Evolutionary conservation across 2,329 filamentous ascomycete genomes (phyloP), one percentile per base, ranked within the genome.

Genomic region (Lachnellula hyalina): DNA sequence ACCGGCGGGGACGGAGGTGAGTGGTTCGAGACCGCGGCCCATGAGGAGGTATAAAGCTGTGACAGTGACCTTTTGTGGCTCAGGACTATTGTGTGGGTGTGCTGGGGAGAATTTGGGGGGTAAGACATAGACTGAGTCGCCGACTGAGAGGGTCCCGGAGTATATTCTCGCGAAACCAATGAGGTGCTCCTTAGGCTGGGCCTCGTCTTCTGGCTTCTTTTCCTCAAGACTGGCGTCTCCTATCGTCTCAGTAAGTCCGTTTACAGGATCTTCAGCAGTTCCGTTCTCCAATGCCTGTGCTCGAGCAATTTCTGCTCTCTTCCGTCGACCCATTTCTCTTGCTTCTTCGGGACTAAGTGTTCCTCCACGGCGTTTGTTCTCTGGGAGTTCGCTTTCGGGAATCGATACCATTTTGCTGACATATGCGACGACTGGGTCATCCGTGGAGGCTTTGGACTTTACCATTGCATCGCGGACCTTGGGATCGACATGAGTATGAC

Each of bases 321-420:
- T 97, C 72, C 86, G 89, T 15, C 91, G 82, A 0, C 89, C 94
- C 55, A 96, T 74, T 60, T 96, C 92, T 61, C 89, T 79, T 3
- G 94, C 94, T 72, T 97, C 94, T 59, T 96, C 94, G 1, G 90
- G 87, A 40, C 83, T 96, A 66, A 97, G 79, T 44, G 85, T 83
- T 0, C 86, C 84, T 15, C 74, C 71, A 15, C 84, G 80, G 46
- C 90, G 81, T 71, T 87, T 95, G 70, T 96, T 96, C 51, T 93
- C 83, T 0, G 90, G 89, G 5, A 99, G 76, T 65, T 99, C 93
- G 71, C 90, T 96, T 67, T 95, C 90, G 0, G 91, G 93, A 12
- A 99, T 80, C 0, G 94, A 94, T 1, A 97, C 89, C 91, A 99
- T 96, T 71, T 99, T 99, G 74, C 93, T 97, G 57, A 99, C 89